Evolutionary conservation across 2,329 filamentous ascomycete species (phyloP).

Genomic region (Aspergillus aculeatus): DNA sequence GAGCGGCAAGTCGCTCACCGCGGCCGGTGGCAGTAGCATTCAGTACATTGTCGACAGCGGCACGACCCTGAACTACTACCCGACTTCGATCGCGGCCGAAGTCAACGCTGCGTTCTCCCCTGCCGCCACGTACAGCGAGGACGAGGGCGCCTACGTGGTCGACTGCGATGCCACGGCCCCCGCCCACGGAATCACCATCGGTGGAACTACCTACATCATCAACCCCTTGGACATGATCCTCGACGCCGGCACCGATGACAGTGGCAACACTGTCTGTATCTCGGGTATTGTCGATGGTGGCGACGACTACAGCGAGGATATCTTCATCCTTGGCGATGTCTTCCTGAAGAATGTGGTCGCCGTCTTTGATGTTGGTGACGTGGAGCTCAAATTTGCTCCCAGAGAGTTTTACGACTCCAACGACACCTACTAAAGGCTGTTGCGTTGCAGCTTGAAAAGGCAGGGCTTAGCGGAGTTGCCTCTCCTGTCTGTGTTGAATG

Average conservation of each 20-base stretch:
- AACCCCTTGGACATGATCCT: slow-evolving; percentile 31
- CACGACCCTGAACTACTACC: slow-evolving; percentile 38
- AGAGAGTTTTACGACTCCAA: slow-evolving; percentile 5
- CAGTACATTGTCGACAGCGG: slow-evolving; percentile 25
- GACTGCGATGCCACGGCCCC: slow-evolving; percentile 45
- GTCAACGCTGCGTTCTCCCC: slow-evolving; percentile 45
- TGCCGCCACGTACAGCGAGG: slow-evolving; percentile 34
- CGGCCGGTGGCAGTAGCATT: neutral
- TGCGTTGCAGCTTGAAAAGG: no score
- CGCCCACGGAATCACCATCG: slow-evolving; percentile 43
- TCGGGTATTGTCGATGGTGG: slow-evolving; percentile 18
- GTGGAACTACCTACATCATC: slow-evolving; percentile 31
- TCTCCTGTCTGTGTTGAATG: no score
- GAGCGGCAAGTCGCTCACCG: slow-evolving; percentile 9
- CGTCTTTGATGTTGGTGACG: slow-evolving; percentile 51
- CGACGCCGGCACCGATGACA: slow-evolving; percentile 15
- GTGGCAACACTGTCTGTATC: slow-evolving; percentile 18
- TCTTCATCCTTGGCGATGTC: slow-evolving; percentile 38
- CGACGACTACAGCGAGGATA: slow-evolving; percentile 11
- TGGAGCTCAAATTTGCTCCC: slow-evolving; percentile 36
- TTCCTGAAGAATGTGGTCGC: slow-evolving; percentile 52
- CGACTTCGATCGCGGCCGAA: slow-evolving; percentile 32
- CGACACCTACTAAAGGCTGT: neutral
- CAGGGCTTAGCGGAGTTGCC: no score
- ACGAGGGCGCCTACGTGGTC: slow-evolving; percentile 39